phyloP scores from a whole-genome alignment of 106 monocot species.

The Acanthochlamys bracteata region DNA sequence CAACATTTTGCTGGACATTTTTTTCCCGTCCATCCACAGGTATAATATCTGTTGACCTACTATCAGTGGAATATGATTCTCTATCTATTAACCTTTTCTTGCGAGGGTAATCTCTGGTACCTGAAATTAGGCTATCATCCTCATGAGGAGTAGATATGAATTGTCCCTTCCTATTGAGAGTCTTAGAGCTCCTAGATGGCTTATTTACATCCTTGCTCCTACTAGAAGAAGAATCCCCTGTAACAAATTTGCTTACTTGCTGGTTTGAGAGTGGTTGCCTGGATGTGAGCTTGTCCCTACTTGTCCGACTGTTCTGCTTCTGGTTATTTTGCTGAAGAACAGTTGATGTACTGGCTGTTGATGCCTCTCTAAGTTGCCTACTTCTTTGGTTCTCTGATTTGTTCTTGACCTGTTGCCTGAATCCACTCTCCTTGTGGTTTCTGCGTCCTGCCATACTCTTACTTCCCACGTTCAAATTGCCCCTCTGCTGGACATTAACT shows the following conservation, averaged over 20 bases:
- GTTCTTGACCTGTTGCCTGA: conserved; percentile 25
- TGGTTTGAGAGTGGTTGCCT: conserved; percentile 25
- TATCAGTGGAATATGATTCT: conserved; percentile 14
- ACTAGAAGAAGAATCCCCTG: conserved; percentile 33
- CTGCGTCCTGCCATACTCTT: conserved; percentile 19
- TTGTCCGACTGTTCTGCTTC: conserved; percentile 57
- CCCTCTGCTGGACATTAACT: conserved; percentile 66
- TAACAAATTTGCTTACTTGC: conserved; percentile 29
- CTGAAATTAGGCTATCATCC: background rate
- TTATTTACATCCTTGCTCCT: conserved; percentile 38
- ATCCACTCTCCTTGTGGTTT: conserved; percentile 17
- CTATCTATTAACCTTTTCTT: conserved; percentile 58
- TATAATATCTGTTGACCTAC: conserved; percentile 12
- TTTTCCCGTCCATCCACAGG: conserved; percentile 15
- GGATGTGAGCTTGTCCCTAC: conserved; percentile 23
- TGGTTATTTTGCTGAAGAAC: conserved; percentile 73
- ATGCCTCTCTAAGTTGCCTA: conserved; percentile 29
- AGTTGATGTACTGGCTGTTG: conserved; percentile 21
- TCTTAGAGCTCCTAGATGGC: conserved; percentile 26
- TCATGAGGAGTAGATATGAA: background rate
- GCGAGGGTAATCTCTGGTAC: conserved; percentile 35
- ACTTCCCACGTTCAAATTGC: conserved; percentile 18
- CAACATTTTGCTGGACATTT: conserved; percentile 26
- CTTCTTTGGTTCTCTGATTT: conserved; percentile 31
- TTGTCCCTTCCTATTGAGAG: background rate